Evolutionary conservation across 23 red algal genomes (phyloP).

Genomic region (Gracilaria vermiculophylla): DNA sequence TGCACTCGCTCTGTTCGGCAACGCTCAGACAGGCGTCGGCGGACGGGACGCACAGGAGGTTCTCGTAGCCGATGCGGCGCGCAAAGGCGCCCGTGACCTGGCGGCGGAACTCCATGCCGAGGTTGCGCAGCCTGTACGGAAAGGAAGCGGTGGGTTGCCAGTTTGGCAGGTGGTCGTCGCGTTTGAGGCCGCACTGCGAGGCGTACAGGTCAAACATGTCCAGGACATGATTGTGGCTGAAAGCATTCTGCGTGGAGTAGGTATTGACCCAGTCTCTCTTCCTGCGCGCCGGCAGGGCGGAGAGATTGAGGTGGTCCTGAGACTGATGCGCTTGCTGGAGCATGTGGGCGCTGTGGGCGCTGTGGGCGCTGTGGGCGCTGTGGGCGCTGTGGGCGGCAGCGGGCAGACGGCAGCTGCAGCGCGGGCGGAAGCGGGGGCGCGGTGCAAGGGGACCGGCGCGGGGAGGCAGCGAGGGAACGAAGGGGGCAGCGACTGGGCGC

Average conservation of each 20-base stretch:
- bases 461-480: too few species aligned
- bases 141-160: not conserved
- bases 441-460: too few species aligned
- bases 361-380: too few species aligned
- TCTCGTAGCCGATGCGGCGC: not conserved
- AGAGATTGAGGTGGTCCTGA: not conserved
- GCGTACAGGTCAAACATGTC: constrained; percentile 37
- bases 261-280: not conserved
- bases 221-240: constrained; percentile 28
- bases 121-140: not conserved
- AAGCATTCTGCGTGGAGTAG: not conserved
- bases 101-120: constrained; percentile 31
- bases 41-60: constrained; percentile 2
- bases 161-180: not conserved
- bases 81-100: constrained; percentile 58
- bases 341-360: too few species aligned
- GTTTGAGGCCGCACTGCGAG: not conserved
- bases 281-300: not conserved
- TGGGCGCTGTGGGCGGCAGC: too few species aligned
- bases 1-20: not conserved
- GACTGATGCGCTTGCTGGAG: too few species aligned
- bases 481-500: too few species aligned
- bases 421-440: too few species aligned
- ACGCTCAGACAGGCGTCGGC: not conserved
- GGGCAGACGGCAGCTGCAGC: too few species aligned